phyloP scores from a whole-genome alignment of 2,329 filamentous ascomycete genomes.

The Biscogniauxia marginata region DNA sequence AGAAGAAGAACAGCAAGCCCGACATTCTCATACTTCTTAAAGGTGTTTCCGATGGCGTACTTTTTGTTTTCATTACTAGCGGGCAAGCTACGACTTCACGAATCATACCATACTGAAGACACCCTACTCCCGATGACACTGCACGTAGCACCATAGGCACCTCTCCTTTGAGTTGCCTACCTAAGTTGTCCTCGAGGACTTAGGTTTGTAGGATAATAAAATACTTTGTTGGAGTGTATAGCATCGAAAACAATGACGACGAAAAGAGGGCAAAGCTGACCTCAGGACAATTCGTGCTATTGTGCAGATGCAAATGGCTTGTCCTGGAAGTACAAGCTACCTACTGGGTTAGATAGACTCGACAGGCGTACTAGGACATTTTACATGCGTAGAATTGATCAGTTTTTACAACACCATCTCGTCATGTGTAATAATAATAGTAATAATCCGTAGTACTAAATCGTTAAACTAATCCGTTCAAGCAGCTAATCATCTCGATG shows the following conservation, averaged over 20 bases:
- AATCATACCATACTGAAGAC: not conserved
- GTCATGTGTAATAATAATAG: not conserved
- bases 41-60: not conserved
- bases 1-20: not conserved
- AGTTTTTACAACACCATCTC: not conserved
- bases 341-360: not conserved
- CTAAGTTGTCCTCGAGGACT: not conserved
- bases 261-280: not conserved
- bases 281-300: not conserved
- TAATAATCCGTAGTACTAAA: no score
- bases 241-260: no score
- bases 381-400: not conserved
- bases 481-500: no score
- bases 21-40: conserved; percentile 6
- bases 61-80: not conserved
- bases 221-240: not conserved
- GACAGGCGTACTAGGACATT: not conserved
- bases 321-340: not conserved
- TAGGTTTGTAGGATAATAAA: not conserved
- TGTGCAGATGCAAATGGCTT: not conserved
- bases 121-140: not conserved
- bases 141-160: not conserved
- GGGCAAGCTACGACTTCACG: conserved; percentile 1
- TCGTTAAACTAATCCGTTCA: no score
- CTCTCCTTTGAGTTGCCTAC: not conserved